Percentiles rank a stretch among this genome's conserved stretches.
Evolutionary conservation across 768 basidiomycete genomes (phyloP).

Genomic region (Tulasnella sp.): DNA sequence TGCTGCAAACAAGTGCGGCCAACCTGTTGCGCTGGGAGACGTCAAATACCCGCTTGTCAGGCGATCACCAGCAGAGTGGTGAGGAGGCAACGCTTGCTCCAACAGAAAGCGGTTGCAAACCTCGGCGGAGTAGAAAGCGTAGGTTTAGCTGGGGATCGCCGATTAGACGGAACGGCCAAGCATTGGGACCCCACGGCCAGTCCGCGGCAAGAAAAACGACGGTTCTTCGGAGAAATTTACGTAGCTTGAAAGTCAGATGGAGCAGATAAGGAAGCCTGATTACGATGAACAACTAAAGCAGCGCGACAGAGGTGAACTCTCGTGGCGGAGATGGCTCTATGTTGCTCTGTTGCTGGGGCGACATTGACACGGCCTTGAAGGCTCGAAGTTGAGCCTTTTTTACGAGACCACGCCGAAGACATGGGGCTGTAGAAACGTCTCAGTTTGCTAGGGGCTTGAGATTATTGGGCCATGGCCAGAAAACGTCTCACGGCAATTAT

Average conservation of each 20-base stretch:
- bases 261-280: background rate
- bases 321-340: background rate
- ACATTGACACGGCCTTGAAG: background rate
- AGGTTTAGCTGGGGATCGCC: background rate
- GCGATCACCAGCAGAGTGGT: background rate
- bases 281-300: background rate
- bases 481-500: slow-evolving; percentile 4
- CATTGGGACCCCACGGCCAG: background rate
- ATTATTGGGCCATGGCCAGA: background rate
- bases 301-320: background rate
- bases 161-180: background rate
- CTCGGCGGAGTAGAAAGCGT: background rate
- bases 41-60: background rate
- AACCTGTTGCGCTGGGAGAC: background rate
- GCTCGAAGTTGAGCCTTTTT: background rate
- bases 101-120: background rate
- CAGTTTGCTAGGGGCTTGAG: slow-evolving; percentile 1
- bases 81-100: background rate
- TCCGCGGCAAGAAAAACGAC: background rate
- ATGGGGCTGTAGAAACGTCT: background rate
- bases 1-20: background rate
- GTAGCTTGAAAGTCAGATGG: background rate
- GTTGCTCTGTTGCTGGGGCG: background rate
- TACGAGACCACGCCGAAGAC: background rate
- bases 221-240: background rate